Base-by-base conservation (phyloP, 352 stramenopile species). In the Pythium aristosporum region DNA sequence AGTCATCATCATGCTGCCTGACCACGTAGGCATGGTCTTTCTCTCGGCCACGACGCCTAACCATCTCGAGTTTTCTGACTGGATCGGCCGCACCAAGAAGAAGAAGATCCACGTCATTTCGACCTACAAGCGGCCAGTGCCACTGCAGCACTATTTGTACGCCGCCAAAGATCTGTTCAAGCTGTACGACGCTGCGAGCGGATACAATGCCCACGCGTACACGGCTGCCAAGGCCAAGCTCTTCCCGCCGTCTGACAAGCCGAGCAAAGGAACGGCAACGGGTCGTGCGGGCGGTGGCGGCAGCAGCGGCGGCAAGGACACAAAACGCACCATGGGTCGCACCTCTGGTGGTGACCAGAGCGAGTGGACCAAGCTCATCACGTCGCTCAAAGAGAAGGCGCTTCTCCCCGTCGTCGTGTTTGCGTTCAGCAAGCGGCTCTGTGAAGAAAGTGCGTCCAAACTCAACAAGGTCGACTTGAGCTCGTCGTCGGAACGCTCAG, bases 21-120 rank as follows among this genome's bases (percentile, higher is more conserved):
- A 98, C 36, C 94, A 99, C 67, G 96, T 99, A 10, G 96, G 96
- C 30, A 91, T 99, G 72, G 96, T 99, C 9, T 99, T 99, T 73
- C 73, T 99, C 5, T 99, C 96, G 18, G 98, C 98, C 10, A 99
- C 98, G 15, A 99, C 96, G 39, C 97, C 97, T 15, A 99, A 99
- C 69, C 98, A 98, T 51, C 87, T 98, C 58, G 96, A 99, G 73
- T 99, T 99, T 63, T 98, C 90, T 15, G 96, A 99, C 66, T 99
- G 98, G 98, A 99, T 99, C 65, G 97, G 97, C 8, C 80, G 96
- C 28, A 99, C 94, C 0, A 99, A 99, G 76, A 89, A 93, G 55
- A 87, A 91, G 59, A 94, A 95, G 39, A 98, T 99, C 61, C 94
- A 99, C 74, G 97, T 99, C 4, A 98, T 99, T 61, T 94, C 89